phyloP scores from a whole-genome alignment of 163 green algal genomes.

The Scenedesmus sp. region DNA sequence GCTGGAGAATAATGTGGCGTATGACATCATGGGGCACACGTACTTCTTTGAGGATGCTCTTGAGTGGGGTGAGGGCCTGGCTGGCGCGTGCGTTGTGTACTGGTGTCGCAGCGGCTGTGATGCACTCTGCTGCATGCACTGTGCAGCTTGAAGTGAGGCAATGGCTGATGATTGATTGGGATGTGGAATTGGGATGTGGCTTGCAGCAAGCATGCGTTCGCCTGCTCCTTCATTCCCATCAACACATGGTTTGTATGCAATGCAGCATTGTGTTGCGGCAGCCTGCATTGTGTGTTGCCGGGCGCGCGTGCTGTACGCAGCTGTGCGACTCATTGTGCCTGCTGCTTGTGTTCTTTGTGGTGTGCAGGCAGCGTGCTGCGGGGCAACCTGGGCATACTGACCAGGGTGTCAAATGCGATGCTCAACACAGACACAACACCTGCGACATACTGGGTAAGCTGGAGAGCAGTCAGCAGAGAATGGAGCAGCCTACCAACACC shows the following conservation, averaged over 20 bases:
- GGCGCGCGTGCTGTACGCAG: too few relatives aligned
- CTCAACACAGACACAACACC: conserved; percentile 79
- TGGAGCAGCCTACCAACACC: background rate
- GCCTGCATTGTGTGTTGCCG: too few relatives aligned
- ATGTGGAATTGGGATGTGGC: background rate
- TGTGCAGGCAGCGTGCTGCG: conserved; percentile 62
- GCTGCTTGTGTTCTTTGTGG: background rate
- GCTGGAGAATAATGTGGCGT: conserved; percentile 65
- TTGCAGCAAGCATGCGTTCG: background rate
- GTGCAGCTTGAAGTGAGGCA: too few relatives aligned
- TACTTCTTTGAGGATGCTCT: conserved; percentile 75
- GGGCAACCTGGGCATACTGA: conserved; percentile 74
- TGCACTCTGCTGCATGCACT: background rate
- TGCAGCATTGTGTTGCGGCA: too few relatives aligned
- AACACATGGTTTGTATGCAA: too few relatives aligned
- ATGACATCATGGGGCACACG: conserved; percentile 69
- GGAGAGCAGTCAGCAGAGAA: background rate
- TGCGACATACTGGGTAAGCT: conserved; percentile 73
- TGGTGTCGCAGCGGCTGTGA: background rate
- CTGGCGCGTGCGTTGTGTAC: background rate
- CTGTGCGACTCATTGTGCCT: too few relatives aligned
- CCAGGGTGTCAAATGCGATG: conserved; percentile 56
- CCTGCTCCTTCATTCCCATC: too few relatives aligned
- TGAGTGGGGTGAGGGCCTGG: background rate
- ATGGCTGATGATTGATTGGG: too few relatives aligned